A percentile compares a stretch with the other conserved stretches of the same genome.
Conservation (phyloP, 768 basidiomycete species). For the Tricholoma bakamatsutake region DNA sequence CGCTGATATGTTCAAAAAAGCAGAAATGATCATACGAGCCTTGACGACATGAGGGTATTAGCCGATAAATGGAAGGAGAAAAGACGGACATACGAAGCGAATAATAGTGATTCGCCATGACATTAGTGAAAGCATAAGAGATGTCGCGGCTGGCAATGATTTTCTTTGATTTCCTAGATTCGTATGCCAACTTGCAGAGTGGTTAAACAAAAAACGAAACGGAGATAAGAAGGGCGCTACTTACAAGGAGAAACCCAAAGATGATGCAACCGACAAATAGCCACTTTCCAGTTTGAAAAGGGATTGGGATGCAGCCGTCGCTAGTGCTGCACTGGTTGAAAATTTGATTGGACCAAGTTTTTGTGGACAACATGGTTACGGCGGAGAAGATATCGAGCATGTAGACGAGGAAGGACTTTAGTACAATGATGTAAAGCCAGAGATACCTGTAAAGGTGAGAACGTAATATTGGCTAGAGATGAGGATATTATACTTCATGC, state of each 20-base stretch:
- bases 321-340: constrained; percentile 63
- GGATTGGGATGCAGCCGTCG: constrained; percentile 75
- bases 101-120: constrained; percentile 96
- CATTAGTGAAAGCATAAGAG: constrained; percentile 96
- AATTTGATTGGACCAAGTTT: constrained; percentile 88
- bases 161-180: constrained; percentile 85
- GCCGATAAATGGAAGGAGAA: constrained; percentile 2
- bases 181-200: constrained; percentile 71
- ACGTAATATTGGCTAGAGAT: background rate
- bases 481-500: constrained; percentile 60
- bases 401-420: constrained; percentile 96
- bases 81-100: constrained; percentile 68
- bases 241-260: constrained; percentile 90
- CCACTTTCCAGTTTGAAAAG: constrained; percentile 90
- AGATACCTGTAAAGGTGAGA: constrained; percentile 57
- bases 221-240: constrained; percentile 20
- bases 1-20: constrained; percentile 94
- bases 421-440: constrained; percentile 87
- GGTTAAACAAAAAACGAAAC: background rate
- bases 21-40: constrained; percentile 97
- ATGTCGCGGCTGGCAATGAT: constrained; percentile 96
- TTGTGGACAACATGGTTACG: constrained; percentile 90
- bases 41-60: constrained; percentile 21
- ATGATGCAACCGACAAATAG: constrained; percentile 98
- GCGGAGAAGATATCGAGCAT: constrained; percentile 97